A percentile compares a stretch with the other conserved stretches of the same genome.
These are phyloP conservation scores for Aspergillus viridinutans DNA, from an alignment of 2,329 filamentous ascomycete species.

Conservation along the genomic window DNA sequence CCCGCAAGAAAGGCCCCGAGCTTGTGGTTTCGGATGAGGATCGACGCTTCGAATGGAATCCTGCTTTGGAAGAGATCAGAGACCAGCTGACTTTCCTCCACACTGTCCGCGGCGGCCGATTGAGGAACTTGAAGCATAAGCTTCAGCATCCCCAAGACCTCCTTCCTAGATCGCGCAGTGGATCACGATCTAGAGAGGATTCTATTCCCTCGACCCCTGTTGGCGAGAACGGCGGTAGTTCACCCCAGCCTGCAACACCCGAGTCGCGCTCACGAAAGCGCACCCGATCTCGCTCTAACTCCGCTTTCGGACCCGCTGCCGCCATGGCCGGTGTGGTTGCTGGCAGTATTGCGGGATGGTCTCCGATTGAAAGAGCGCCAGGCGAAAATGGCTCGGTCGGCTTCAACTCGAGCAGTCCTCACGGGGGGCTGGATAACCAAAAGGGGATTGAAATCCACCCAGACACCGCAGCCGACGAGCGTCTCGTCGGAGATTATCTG, in stretches of 20 bases:
- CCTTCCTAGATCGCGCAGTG: conserved; percentile 42
- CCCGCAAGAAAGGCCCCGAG: conserved; percentile 38
- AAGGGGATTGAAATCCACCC: conserved; percentile 47
- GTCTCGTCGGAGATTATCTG: conserved; percentile 38
- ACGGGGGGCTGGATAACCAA: conserved; percentile 38
- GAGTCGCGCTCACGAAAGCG: conserved; percentile 48
- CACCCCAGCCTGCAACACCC: conserved; percentile 49
- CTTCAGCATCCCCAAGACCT: conserved; percentile 53
- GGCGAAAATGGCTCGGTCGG: conserved; percentile 36
- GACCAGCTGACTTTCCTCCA: conserved; percentile 62
- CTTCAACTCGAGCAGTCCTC: conserved; percentile 34
- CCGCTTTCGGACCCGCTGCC: conserved; percentile 55
- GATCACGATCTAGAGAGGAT: conserved; percentile 38
- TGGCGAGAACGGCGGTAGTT: conserved; percentile 42
- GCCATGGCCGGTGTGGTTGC: conserved; percentile 64
- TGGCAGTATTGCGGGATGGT: conserved; percentile 63
- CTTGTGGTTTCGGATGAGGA: conserved; percentile 45
- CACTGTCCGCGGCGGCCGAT: conserved; percentile 58
- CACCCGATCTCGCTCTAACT: conserved; percentile 57
- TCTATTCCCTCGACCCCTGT: conserved; percentile 54
- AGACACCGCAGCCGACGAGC: conserved; percentile 43
- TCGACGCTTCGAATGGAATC: conserved; percentile 53
- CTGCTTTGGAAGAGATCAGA: conserved; percentile 58
- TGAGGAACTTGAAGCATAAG: conserved; percentile 58
- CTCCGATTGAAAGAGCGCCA: conserved; percentile 51